A percentile compares a stretch with the other conserved stretches of the same genome.
Evolutionary conservation across 192 early-diverging fungal genomes (phyloP).

Genomic region (Thamnidium elegans): DNA sequence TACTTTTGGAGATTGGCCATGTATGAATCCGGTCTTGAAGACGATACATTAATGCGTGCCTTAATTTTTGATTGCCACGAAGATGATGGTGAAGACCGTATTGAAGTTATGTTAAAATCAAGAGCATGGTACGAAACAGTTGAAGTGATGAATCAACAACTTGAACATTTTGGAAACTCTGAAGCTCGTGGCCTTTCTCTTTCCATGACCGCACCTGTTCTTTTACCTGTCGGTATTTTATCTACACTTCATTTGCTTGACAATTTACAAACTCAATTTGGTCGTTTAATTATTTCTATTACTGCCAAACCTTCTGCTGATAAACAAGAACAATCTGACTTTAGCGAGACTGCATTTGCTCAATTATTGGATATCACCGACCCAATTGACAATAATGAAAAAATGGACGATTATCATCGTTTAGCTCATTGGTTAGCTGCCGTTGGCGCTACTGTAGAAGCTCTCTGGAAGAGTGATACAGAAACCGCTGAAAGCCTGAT

Average conservation of each 20-base stretch:
- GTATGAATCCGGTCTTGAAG: slow-evolving; percentile 28
- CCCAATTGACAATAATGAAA: background rate
- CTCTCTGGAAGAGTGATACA: slow-evolving; percentile 30
- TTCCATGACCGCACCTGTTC: slow-evolving; percentile 25
- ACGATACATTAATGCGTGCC: slow-evolving; percentile 18
- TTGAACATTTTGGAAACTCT: slow-evolving; percentile 9
- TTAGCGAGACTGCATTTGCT: slow-evolving; percentile 22
- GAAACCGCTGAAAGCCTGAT: slow-evolving; percentile 16
- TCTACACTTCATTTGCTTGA: slow-evolving; percentile 31
- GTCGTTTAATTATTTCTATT: slow-evolving; percentile 20
- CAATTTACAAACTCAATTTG: slow-evolving; percentile 27
- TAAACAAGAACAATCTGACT: slow-evolving; percentile 20
- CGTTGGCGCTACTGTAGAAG: slow-evolving; percentile 35
- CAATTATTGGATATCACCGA: slow-evolving; percentile 19
- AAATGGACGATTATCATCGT: slow-evolving; percentile 2
- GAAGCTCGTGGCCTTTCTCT: slow-evolving; percentile 11
- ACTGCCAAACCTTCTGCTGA: slow-evolving; percentile 5
- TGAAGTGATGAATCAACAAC: slow-evolving; percentile 29
- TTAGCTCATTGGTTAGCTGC: slow-evolving; percentile 31
- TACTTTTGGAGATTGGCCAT: slow-evolving; percentile 36
- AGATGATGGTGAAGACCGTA: slow-evolving; percentile 34
- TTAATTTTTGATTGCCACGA: slow-evolving; percentile 28
- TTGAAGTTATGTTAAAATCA: slow-evolving; percentile 21
- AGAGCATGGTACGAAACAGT: slow-evolving; percentile 33
- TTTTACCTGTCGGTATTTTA: slow-evolving; percentile 32